Conservation (phyloP, 768 basidiomycete species). For the Collybia sp. region DNA sequence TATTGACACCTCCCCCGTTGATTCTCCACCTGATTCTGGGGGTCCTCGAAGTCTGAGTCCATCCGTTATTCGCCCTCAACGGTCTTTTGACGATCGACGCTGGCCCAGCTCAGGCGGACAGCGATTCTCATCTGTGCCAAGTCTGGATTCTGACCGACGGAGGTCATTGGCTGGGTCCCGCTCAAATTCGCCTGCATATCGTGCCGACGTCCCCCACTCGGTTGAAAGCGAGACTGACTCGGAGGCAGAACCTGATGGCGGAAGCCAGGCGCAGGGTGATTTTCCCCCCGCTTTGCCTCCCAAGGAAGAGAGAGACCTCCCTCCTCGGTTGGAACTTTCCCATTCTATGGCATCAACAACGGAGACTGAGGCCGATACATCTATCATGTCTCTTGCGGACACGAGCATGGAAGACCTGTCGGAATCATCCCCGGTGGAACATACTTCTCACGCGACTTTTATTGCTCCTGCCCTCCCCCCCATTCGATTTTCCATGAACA, state of each 20-base stretch:
- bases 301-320: conserved; percentile 26
- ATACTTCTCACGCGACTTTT: conserved; percentile 67
- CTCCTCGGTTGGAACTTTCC: too few species aligned
- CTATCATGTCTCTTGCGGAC: conserved; percentile 26
- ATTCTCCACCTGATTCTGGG: conserved; percentile 21
- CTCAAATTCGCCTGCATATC: conserved; percentile 58
- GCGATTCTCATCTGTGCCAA: conserved; percentile 26
- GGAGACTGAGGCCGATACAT: conserved; percentile 18
- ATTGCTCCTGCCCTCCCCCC: conserved; percentile 87
- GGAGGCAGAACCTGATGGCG: conserved; percentile 49
- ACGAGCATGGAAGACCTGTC: conserved; percentile 39
- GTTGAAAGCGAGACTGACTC: conserved; percentile 76
- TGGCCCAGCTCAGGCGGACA: conserved; percentile 10
- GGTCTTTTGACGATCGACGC: conserved; percentile 19
- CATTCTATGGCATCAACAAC: neutral
- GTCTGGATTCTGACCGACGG: conserved; percentile 20
- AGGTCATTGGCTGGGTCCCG: conserved; percentile 31
- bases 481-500: conserved; percentile 86
- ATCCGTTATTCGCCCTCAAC: conserved; percentile 10
- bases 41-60: neutral
- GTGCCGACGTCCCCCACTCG: conserved; percentile 65
- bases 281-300: conserved; percentile 40
- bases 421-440: conserved; percentile 64
- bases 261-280: conserved; percentile 15
- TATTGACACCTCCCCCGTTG: conserved; percentile 14